Evolutionary conservation across 129 eudicot species (phyloP).

Genomic region (Chrysanthemum seticuspe): DNA sequence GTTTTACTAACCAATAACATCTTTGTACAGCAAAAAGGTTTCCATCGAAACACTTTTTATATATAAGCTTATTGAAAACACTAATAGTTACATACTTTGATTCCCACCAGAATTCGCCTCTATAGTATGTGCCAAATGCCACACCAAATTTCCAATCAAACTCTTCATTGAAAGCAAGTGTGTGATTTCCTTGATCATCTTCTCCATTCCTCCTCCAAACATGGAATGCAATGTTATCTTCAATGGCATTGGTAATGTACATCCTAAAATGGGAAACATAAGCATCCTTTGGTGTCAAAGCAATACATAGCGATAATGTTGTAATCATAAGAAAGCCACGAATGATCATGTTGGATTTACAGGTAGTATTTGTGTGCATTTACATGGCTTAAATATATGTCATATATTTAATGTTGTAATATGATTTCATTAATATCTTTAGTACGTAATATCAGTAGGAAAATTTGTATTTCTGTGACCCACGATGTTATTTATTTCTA

Average conservation of each 20-base stretch:
- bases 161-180: slow-evolving; percentile 7
- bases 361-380: neutral
- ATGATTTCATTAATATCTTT: too few relatives aligned
- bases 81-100: neutral
- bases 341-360: slow-evolving; percentile 1
- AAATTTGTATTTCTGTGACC: too few relatives aligned
- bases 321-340: neutral
- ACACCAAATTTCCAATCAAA: slow-evolving; percentile 19
- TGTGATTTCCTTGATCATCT: neutral
- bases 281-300: neutral
- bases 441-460: too few relatives aligned
- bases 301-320: neutral
- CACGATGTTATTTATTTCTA: too few relatives aligned
- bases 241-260: neutral
- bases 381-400: too few relatives aligned
- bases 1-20: neutral
- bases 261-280: neutral
- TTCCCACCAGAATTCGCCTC: slow-evolving; percentile 5
- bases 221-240: neutral
- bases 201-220: neutral
- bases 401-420: too few relatives aligned
- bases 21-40: neutral
- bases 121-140: neutral
- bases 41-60: neutral
- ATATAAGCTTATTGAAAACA: neutral